Percentiles rank a stretch among this genome's conserved stretches.
Evolutionary conservation across 805 yeast genomes (phyloP).

Genomic region (Suhomyces tanzawaensis): DNA sequence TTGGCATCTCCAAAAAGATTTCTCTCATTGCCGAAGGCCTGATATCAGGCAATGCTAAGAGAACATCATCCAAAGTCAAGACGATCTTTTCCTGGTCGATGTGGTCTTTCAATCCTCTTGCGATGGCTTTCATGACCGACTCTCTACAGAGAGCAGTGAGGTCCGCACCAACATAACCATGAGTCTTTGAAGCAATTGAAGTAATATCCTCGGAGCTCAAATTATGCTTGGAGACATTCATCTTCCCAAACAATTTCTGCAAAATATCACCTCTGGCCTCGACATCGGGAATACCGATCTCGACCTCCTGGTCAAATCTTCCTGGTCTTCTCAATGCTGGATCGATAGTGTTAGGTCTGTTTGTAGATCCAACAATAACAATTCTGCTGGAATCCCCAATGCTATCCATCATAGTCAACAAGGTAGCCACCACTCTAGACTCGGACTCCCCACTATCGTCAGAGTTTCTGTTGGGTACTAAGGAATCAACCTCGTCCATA

Average conservation of each 20-base stretch:
- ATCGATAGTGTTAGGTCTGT: conserved; percentile 66
- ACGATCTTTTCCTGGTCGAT: conserved; percentile 36
- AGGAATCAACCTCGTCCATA: conserved; percentile 90
- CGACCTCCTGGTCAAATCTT: conserved; percentile 84
- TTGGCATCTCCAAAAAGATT: conserved; percentile 90
- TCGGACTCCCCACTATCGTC: conserved; percentile 93
- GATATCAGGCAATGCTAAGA: conserved; percentile 69
- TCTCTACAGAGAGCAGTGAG: conserved; percentile 84
- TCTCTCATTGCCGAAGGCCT: conserved; percentile 98
- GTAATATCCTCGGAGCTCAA: conserved; percentile 55
- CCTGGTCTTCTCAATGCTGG: conserved; percentile 82
- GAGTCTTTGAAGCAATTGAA: conserved; percentile 73
- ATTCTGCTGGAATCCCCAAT: conserved; percentile 63
- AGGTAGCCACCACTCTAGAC: conserved; percentile 83
- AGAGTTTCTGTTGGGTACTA: conserved; percentile 78
- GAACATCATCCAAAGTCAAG: conserved; percentile 58
- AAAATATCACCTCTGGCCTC: conserved; percentile 76
- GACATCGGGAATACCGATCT: conserved; percentile 88
- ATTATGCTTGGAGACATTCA: conserved; percentile 44
- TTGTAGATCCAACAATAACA: conserved; percentile 74
- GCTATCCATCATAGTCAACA: conserved; percentile 79
- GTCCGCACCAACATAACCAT: conserved; percentile 98
- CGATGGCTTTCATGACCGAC: conserved; percentile 79
- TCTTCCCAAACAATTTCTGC: conserved; percentile 53
- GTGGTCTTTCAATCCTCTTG: conserved; percentile 46